Base-by-base conservation (phyloP, 1,284 basidiomycete species). In the Apiotrichum domesticum region DNA sequence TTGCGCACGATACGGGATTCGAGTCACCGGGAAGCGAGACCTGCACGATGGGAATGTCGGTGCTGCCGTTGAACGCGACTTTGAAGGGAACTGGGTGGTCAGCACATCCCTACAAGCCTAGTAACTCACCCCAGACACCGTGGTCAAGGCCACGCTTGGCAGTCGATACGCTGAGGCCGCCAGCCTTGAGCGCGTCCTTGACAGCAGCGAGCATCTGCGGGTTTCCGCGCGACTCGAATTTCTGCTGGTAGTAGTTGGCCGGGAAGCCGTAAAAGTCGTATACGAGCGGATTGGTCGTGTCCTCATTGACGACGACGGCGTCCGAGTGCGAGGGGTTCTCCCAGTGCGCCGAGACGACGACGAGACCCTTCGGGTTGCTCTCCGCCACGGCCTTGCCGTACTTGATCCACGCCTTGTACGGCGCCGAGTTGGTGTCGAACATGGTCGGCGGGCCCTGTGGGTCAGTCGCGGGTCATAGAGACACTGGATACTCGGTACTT, bases 211-310 rank as follows among this genome's bases (percentile, higher is more conserved):
- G 57, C 50, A 70, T 61, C 43, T 56, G 35, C 0, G 70, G 59
- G 43, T 70, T 64, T 9, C 63, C 64, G 0, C 54, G 55, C 3
- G 67, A 68, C 9, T 53, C 42, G 57, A 80, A 77, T 34, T 58
- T 73, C 53, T 75, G 69, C 54, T 73, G 55, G 66, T 79, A 80
- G 62, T 71, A 74, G n/a, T 72, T 55, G 41, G 63, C 52, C 1
- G 78, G 78, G 62, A 80, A 80, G 52, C 65, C 65, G 63, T 78
- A 78, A 56, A 78, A 80, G 64, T 80, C 79, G 66, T 79, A 79
- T 40, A 78, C 65, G 35, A 79, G 65, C 0, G 77, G 77, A 47
- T 76, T 76, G 13, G 67, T 60, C 3, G 49, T 29, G 50, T 76
- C 70, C 35, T 65, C 67, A 57, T 76, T 77, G 46, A 79, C 73